Base-by-base conservation (phyloP, 768 basidiomycete genomes). In the Boletales sp. region DNA sequence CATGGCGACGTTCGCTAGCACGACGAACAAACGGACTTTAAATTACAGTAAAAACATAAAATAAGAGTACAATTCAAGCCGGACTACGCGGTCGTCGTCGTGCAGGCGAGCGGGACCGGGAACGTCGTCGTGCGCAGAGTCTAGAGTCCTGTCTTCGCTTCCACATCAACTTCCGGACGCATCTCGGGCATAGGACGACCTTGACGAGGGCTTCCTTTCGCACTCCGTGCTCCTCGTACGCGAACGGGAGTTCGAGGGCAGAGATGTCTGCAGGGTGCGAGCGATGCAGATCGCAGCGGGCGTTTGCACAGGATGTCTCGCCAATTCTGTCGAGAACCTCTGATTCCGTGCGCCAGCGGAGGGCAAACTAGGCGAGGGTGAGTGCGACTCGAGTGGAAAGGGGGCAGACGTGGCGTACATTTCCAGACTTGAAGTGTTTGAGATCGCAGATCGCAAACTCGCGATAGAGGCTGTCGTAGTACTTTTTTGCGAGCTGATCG, bases 341-440 rank as follows among this genome's bases (percentile, higher is more conserved):
- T 2, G 77, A 72, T 62, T 97, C 94, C 0, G 94, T 94, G 31
- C 95, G 77, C 95, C 95, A 98, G 13, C 95, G 85, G 5, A 98
- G 77, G 0, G 93, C 83, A 63, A 98, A 87, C 86, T 94, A 53
- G 19, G 35, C 10, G 46, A 14, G 39, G 45, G 14, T 32, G 19
- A 24, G 46, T 42, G 34, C 31, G 48, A 30, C 18, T 17, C 17
- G 18, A 32, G 17, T n/a, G 3, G 10, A 9, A 8, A 18, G 19
- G 6, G 6, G 47, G 64, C 84, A 55, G 21, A 21, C 21, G 21
- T n/a, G 21, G 21, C 21, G 21, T 53, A 94, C 92, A 52, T 89
- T 87, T 14, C 91, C 90, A 0, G 87, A 84, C 72, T 93, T 97
- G 76, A 90, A 97, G 63, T 97, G 95, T 72, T 97, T 97, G 52